A percentile compares a stretch with the other conserved stretches of the same genome.
phyloP scores from a whole-genome alignment of 1,284 basidiomycete genomes.

The Pseudozyma sp. region DNA sequence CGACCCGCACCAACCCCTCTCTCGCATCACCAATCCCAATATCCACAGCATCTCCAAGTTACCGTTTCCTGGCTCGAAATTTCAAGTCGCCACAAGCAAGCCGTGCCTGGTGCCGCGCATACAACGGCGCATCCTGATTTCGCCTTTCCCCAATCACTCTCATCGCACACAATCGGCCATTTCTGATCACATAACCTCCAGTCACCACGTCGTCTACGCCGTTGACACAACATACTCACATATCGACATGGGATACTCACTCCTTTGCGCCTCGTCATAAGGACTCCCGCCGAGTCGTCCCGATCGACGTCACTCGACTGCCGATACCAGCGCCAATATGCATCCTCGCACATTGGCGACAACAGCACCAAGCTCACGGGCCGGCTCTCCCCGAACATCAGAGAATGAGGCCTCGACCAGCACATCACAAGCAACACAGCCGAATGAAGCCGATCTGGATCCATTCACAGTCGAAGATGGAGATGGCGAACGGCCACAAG shows the following conservation, averaged over 20 bases:
- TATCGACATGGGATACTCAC: conserved; percentile 3
- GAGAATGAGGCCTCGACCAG: neutral
- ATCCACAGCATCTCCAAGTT: neutral
- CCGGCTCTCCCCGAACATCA: neutral
- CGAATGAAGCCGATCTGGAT: neutral
- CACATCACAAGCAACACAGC: neutral
- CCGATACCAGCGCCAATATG: too few relatives aligned
- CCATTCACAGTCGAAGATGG: conserved; percentile 5
- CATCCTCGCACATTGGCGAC: conserved; percentile 11
- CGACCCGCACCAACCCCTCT: neutral
- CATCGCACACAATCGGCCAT: neutral
- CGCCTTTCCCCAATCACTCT: neutral
- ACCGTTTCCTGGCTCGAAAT: neutral
- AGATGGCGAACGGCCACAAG: conserved; percentile 1
- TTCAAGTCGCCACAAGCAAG: neutral
- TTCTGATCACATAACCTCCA: too few relatives aligned
- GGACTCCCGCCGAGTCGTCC: conserved; percentile 1
- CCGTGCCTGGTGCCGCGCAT: neutral
- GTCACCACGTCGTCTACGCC: neutral
- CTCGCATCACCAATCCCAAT: too few relatives aligned
- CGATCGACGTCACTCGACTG: neutral
- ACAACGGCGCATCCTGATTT: too few relatives aligned
- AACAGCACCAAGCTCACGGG: neutral
- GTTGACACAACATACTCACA: neutral
- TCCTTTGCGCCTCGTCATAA: neutral